Percentiles rank a stretch among this genome's conserved stretches.
Conservation (phyloP, 2,329 filamentous ascomycete genomes). For the Venturia aucupariae region DNA sequence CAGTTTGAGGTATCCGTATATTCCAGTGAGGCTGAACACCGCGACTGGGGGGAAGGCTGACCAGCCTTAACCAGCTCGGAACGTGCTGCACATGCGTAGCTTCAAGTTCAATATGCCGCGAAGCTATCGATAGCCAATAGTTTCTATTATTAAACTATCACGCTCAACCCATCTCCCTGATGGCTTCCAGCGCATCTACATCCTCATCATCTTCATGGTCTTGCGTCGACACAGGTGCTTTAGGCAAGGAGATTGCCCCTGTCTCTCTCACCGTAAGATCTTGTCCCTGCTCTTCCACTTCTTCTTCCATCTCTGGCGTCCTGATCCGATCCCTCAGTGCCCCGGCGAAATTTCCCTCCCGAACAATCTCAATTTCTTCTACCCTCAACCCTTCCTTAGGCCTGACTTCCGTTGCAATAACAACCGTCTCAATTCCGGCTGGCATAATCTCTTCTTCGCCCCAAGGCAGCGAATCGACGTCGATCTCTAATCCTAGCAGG, state of each 20-base stretch:
- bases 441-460: slow-evolving; percentile 65
- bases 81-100: too few relatives aligned
- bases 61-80: too few relatives aligned
- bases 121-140: background rate
- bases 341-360: background rate
- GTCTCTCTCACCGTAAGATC: background rate
- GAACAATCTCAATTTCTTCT: slow-evolving; percentile 6
- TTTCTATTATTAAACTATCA: background rate
- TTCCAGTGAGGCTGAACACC: too few relatives aligned
- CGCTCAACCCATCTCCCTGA: background rate
- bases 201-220: background rate
- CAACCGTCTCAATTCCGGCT: slow-evolving; percentile 71
- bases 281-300: background rate
- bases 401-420: slow-evolving; percentile 45
- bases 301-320: background rate
- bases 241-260: background rate
- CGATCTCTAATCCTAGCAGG: slow-evolving; percentile 66
- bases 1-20: too few relatives aligned
- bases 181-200: background rate
- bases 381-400: slow-evolving; percentile 6
- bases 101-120: background rate
- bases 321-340: background rate
- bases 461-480: slow-evolving; percentile 77
- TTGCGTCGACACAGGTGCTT: background rate
- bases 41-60: too few relatives aligned